phyloP scores from a whole-genome alignment of 2,329 filamentous ascomycete genomes.

The Trichoderma sp. region DNA sequence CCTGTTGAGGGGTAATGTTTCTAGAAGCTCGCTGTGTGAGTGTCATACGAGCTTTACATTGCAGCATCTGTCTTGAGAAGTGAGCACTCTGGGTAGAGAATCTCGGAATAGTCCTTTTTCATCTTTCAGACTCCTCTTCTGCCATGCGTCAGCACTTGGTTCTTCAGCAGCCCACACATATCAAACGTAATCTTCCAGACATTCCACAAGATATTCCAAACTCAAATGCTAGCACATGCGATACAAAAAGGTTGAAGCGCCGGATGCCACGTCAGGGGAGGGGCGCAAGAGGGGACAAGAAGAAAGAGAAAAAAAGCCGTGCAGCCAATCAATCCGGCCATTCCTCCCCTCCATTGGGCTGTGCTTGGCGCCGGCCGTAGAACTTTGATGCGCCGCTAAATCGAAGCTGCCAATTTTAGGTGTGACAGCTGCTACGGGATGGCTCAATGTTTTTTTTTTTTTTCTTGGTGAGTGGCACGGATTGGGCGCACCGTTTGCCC shows the following conservation, averaged over 20 bases:
- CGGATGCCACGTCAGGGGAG: conserved; percentile 18
- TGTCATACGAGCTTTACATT: background rate
- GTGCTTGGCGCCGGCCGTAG: background rate
- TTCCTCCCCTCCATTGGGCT: background rate
- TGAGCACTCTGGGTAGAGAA: background rate
- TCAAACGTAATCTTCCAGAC: background rate
- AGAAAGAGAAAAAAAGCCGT: background rate
- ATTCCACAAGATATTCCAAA: background rate
- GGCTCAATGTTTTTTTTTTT: too few species aligned
- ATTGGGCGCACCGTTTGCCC: background rate
- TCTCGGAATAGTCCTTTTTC: background rate
- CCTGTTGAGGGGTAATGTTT: background rate
- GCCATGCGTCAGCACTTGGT: background rate
- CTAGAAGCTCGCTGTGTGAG: background rate
- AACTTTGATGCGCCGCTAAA: background rate
- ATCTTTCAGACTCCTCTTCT: background rate
- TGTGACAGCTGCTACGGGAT: background rate
- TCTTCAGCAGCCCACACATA: background rate
- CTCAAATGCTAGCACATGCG: background rate
- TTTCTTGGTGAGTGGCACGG: too few species aligned
- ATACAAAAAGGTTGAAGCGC: background rate
- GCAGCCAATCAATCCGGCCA: background rate
- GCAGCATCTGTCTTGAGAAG: background rate
- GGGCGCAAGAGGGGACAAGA: background rate
- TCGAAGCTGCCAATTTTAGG: background rate